Conservation (phyloP, 1,139 yeast species). For the Eremothecium coryli region DNA sequence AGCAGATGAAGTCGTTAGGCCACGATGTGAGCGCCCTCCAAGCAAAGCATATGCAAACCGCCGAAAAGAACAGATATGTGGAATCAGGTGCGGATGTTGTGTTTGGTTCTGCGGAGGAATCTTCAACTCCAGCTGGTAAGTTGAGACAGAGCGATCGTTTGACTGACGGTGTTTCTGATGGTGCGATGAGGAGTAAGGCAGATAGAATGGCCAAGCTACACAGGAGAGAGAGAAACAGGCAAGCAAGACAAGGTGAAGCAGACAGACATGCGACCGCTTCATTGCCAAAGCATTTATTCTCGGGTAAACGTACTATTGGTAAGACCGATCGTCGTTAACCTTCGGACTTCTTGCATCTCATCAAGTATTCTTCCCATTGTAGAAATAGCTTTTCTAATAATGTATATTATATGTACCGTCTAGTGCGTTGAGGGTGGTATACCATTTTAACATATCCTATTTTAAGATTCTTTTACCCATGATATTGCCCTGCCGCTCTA, state of each 20-base stretch:
- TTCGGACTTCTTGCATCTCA: slow-evolving; percentile 2
- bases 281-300: slow-evolving; percentile 85
- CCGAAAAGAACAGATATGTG: slow-evolving; percentile 35
- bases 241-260: slow-evolving; percentile 91
- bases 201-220: slow-evolving; percentile 80
- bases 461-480: no score
- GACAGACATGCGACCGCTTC: slow-evolving; percentile 84
- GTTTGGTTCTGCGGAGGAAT: slow-evolving; percentile 36
- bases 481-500: no score
- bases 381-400: background rate
- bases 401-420: slow-evolving; percentile 1
- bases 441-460: no score
- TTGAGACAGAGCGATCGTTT: slow-evolving; percentile 68
- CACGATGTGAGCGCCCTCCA: slow-evolving; percentile 67
- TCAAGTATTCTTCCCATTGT: background rate
- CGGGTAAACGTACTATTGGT: slow-evolving; percentile 95
- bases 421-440: no score
- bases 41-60: slow-evolving; percentile 38
- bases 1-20: slow-evolving; percentile 81
- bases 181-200: slow-evolving; percentile 74
- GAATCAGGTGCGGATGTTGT: slow-evolving; percentile 72
- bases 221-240: slow-evolving; percentile 88
- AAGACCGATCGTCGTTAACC: slow-evolving; percentile 54
- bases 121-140: slow-evolving; percentile 33
- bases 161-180: slow-evolving; percentile 78